Evolutionary conservation across 2,329 filamentous ascomycete genomes (phyloP).

Genomic region (Trichoderma lentiforme): DNA sequence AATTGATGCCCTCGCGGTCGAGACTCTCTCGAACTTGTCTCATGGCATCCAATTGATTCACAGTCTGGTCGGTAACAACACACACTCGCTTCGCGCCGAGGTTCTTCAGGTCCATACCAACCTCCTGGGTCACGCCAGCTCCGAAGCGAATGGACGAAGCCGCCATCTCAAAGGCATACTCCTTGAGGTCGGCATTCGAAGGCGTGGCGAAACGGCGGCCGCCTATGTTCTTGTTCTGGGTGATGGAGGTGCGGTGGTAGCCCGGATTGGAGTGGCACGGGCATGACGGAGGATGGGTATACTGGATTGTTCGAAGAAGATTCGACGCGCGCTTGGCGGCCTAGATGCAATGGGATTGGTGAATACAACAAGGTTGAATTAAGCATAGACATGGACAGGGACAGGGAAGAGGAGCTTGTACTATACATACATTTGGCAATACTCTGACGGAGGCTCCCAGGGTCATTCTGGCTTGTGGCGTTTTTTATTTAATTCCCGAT

Average conservation of each 20-base stretch:
- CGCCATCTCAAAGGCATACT: slow-evolving; percentile 99
- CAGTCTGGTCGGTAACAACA: slow-evolving; percentile 85
- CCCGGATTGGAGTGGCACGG: slow-evolving; percentile 90
- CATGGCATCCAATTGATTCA: slow-evolving; percentile 83
- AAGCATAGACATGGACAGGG: neutral
- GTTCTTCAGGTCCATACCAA: slow-evolving; percentile 97
- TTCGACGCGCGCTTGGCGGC: slow-evolving; percentile 63
- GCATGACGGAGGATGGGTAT: slow-evolving; percentile 79
- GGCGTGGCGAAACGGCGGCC: slow-evolving; percentile 68
- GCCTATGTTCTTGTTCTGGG: slow-evolving; percentile 39
- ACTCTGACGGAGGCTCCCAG: slow-evolving; percentile 10
- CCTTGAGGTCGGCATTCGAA: slow-evolving; percentile 65
- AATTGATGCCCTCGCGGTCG: slow-evolving; percentile 72
- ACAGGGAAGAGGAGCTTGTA: neutral
- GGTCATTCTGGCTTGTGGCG: neutral
- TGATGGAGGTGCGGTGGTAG: slow-evolving; percentile 66
- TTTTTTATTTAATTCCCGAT: neutral
- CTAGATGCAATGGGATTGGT: slow-evolving; percentile 32
- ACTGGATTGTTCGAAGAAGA: slow-evolving; percentile 85
- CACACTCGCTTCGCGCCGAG: slow-evolving; percentile 82
- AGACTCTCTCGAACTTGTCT: slow-evolving; percentile 81
- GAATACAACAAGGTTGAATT: neutral
- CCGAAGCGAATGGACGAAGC: slow-evolving; percentile 93
- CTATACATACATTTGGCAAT: slow-evolving; percentile 11
- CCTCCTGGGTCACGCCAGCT: slow-evolving; percentile 87